phyloP scores from a whole-genome alignment of 208 protist genomes.

The Leishmania guyanensis region DNA sequence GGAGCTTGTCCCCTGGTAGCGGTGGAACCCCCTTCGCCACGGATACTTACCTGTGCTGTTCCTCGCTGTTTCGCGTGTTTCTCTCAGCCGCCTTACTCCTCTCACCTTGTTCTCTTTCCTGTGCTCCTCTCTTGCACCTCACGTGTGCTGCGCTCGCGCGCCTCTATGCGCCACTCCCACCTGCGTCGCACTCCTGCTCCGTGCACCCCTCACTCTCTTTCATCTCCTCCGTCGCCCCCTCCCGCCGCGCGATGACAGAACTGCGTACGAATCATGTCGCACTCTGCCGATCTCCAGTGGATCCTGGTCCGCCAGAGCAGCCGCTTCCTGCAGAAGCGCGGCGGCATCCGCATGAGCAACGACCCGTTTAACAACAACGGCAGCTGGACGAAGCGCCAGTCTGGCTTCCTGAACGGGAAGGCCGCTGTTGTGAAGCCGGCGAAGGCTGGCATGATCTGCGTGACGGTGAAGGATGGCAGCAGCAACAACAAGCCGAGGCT shows the following conservation, averaged over 20 bases:
- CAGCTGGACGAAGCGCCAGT: conserved; percentile 88
- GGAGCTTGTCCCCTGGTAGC: background rate
- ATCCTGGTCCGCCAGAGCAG: conserved; percentile 81
- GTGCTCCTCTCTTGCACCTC: background rate
- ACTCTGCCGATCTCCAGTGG: conserved; percentile 90
- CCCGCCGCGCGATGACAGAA: conserved; percentile 7
- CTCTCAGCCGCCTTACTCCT: background rate
- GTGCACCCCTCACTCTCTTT: background rate
- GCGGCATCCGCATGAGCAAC: conserved; percentile 73
- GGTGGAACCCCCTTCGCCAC: background rate
- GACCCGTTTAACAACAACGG: conserved; percentile 91
- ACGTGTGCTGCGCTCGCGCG: background rate
- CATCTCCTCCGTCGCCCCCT: no score
- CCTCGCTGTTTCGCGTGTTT: background rate
- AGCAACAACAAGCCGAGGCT: conserved; percentile 81
- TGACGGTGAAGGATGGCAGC: conserved; percentile 74
- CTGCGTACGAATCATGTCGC: conserved; percentile 52
- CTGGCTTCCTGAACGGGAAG: conserved; percentile 75
- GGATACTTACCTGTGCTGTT: background rate
- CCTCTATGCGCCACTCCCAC: background rate
- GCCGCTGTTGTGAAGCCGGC: conserved; percentile 71
- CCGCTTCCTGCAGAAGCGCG: conserved; percentile 87
- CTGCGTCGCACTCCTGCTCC: background rate
- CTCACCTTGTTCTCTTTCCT: background rate
- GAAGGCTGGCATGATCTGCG: conserved; percentile 65